Base-by-base conservation (phyloP, 78 protist species). In the Polysphondylium violaceum region DNA sequence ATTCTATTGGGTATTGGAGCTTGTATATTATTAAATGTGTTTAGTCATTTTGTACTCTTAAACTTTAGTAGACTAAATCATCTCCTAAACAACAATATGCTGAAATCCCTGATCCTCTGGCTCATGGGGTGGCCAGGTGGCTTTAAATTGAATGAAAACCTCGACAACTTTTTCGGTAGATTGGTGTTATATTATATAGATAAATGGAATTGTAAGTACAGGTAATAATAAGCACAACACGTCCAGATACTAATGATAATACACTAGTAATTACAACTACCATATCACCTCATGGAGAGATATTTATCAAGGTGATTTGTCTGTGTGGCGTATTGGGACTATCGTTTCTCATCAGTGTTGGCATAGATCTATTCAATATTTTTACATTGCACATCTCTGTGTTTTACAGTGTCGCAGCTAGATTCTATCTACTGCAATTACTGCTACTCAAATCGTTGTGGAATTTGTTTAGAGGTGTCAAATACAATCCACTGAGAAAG, bases 101-200 rank as follows among this genome's bases (percentile, higher is more conserved):
- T 87, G 11, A 72, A 69, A 23, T 60, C 53, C 36, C 73, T 67
- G 2, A 90, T 92, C 27, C 29, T 58, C 6, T 94, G 96, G 96
- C 43, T 94, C 36, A 94, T 94, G 96, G 94, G 94, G 0, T 56
- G 86, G 88, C 96, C 96, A 0, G 88, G 93, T 9, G 96, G 96
- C 21, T 68, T 94, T 64, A 94, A 94, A 79, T 68, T 94, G 35
- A 94, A 94, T 79, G 90, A 79, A 67, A 59, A 91, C 43, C 67
- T 94, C n/a, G 91, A 78, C 58, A 72, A 55, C 59, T 94, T 81
- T 60, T 69, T 88, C 59, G 96, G 96, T 31, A 58, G 74, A 41
- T 55, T 75, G 41, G 75, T 65, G 43, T 27, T 67, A 9, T 56
- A 63, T 67, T 67, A 71, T 71, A 78, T 94, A 38, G 86, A 77